Evolutionary conservation across 192 early-diverging fungal genomes (phyloP), one percentile per base, ranked within the genome.

Genomic region (Glomus cerebriforme): DNA sequence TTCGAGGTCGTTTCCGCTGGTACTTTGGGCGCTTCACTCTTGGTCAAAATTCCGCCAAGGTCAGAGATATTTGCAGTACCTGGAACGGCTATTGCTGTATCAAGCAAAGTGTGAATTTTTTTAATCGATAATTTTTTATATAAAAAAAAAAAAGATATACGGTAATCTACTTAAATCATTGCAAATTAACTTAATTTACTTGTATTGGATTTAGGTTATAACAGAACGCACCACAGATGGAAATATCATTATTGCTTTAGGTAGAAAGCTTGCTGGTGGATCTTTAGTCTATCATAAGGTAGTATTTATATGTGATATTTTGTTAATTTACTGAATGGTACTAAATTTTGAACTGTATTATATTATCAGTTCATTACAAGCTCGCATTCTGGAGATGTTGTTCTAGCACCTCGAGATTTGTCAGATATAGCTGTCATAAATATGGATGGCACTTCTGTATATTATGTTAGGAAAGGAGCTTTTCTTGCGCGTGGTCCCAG

Each of bases 361-460:
- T n/a, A n/a, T 39, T 39, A 24, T 24, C 79, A 91, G 89, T 89
- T 92, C 34, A 85, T 83, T 12, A 95, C 93, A 5, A 71, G 83
- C 3, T 66, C 77, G 1, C 31, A 59, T 7, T 77, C 91, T 22
- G 92, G 92, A 35, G 93, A 93, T 75, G 85, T 93, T 9, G 82
- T 94, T 64, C 69, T 95, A 54, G 90, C 90, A 5, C 92, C 93
- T 10, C 81, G 81, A 24, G 75, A 81, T 26, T 86, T 91, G 59
- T 90, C 91, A 47, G 93, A 91, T 39, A 89, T 93, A 73, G 86
- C 87, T 2, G 87, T 87, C 0, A 87, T 94, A 59, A 81, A 87
- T 19, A 80, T 93, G 74, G 82, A 86, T 24, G 89, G 88, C 15
- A 79, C 80, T 0, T 81, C 85, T 9, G 90, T 90, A 64, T 89